Base-by-base conservation (phyloP, 352 stramenopile species). In the Elongisporangium undulatum region DNA sequence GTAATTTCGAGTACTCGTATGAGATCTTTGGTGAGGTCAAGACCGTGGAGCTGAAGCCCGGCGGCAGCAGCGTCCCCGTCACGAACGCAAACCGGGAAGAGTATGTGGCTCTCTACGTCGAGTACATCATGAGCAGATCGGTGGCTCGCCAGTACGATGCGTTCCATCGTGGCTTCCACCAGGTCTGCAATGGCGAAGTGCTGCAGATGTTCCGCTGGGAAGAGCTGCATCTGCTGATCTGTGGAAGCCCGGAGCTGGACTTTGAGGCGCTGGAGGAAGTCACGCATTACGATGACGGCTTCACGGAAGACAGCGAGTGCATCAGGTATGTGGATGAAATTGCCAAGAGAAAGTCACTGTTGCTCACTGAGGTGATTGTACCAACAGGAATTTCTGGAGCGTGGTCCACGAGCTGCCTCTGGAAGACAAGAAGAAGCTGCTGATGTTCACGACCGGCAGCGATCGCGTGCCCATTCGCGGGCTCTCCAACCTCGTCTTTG, bases 391-490 rank as follows among this genome's bases (percentile, higher is more conserved):
- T 65, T 93, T 95, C 59, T 95, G 86, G 86, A 79, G 74, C 19
- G 70, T 95, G 10, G 80, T 95, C n/a, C 83, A 93, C 58, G 79
- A 81, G 20, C 72, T 95, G 51, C 71, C 75, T 29, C 68, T 92
- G 16, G 80, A 90, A 51, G 80, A 95, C 55, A 95, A 95, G 70
- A 91, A 91, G 64, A 87, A 93, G 63, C 59, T 96, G 45, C 66
- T 96, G 34, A 82, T 83, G 55, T 97, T 97, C 56, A 83, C 71
- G 15, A 97, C 87, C 9, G 89, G 89, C 12, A 94, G 85, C 53
- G 87, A 96, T 63, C 82, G 87, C 34, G 82, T 90, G 4, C 89
- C 89, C 3, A 94, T 96, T 26, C 74, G 82, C 20, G 89, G 87
- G 1, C 72, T 96, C 2, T 87, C 77, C 9, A 89, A 82, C 53